Evolutionary conservation across 768 basidiomycete species (phyloP), one percentile per base, ranked within the genome.

Genomic region (Ramaria sp.): DNA sequence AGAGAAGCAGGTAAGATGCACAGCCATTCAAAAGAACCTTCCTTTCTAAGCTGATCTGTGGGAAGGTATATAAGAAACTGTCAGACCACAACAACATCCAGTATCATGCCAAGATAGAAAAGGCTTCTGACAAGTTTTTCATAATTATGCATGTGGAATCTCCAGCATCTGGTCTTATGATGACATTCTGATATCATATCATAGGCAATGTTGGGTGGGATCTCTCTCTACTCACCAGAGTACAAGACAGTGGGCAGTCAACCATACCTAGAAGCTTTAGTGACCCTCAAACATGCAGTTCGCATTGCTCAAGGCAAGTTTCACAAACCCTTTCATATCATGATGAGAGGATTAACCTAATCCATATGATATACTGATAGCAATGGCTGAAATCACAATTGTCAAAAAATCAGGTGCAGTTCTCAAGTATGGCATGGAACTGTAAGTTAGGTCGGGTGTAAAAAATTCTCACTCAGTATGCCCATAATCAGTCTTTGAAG

Each of bases 81-180:
- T 75, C 81, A 55, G 75, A 71, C 50, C 82, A 89, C 57, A 73
- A 75, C n/a, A 91, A 91, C 59, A 88, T 94, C 57, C 83, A 91
- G 1, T 96, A 81, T 67, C 76, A 80, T 45, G 83, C 82, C 68
- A 89, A 83, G 60, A 70, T 85, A 4, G 84, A 85, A 46, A 83
- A 77, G 60, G 77, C 84, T 0, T 68, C 75, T 3, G 90, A 95
- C 66, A 95, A 95, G 67, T 76, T 88, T 10, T 83, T 88, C 66
- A 66, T 94, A 6, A 71, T 92, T 42, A 81, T 91, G 5, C 92
- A 95, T 70, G 87, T 88, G 31, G 11, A 22, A 12, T 22, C 62
- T 12, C 30, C 65, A 45, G n/a, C 59, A 41, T 53, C 47, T 9
- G 34, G 27, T 11, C 34, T 22, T 22, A 13, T 10, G 2, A 10